Evolutionary conservation across 768 basidiomycete species (phyloP).

Genomic region (Hygrophorus russula): DNA sequence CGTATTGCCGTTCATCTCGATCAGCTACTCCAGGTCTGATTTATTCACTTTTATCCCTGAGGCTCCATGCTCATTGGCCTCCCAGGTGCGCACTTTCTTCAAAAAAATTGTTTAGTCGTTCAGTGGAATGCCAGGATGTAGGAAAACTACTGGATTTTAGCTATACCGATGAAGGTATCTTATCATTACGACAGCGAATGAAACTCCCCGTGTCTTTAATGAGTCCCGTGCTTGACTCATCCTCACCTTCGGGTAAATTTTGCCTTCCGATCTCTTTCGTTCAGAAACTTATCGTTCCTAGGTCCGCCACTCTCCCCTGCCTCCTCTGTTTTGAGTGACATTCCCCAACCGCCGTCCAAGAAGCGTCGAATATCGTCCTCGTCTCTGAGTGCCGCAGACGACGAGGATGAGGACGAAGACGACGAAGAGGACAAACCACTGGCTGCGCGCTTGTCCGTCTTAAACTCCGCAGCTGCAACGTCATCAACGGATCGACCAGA

Average conservation of each 20-base stretch:
- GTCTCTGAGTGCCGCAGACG: slow-evolving; percentile 42
- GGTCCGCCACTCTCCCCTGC: slow-evolving; percentile 28
- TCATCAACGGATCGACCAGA: slow-evolving; percentile 15
- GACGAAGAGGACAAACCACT: slow-evolving; percentile 38
- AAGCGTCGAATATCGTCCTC: slow-evolving; percentile 42
- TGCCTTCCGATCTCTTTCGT: not conserved
- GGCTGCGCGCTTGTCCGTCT: slow-evolving; percentile 29
- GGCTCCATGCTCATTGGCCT: slow-evolving; percentile 7
- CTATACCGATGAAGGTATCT: slow-evolving; percentile 61
- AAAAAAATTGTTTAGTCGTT: not conserved
- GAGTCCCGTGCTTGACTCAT: slow-evolving; percentile 32
- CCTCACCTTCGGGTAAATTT: slow-evolving; percentile 42
- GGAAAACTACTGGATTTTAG: slow-evolving; percentile 71
- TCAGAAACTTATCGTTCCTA: slow-evolving; percentile 3
- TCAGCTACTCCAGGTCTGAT: slow-evolving; percentile 65
- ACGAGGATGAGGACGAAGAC: slow-evolving; percentile 43
- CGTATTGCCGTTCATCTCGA: slow-evolving; percentile 74
- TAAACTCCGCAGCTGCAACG: slow-evolving; percentile 10
- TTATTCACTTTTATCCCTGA: slow-evolving; percentile 5
- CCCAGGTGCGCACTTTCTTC: not conserved
- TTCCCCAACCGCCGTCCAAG: slow-evolving; percentile 35
- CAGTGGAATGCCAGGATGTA: slow-evolving; percentile 40
- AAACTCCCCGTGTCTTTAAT: slow-evolving; percentile 36
- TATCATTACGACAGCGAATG: slow-evolving; percentile 65
- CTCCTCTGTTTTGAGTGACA: slow-evolving; percentile 40